Percentiles rank a stretch among this genome's conserved stretches.
phyloP scores from a whole-genome alignment of 129 eudicot species.

The Centrapalus pauciflorus region DNA sequence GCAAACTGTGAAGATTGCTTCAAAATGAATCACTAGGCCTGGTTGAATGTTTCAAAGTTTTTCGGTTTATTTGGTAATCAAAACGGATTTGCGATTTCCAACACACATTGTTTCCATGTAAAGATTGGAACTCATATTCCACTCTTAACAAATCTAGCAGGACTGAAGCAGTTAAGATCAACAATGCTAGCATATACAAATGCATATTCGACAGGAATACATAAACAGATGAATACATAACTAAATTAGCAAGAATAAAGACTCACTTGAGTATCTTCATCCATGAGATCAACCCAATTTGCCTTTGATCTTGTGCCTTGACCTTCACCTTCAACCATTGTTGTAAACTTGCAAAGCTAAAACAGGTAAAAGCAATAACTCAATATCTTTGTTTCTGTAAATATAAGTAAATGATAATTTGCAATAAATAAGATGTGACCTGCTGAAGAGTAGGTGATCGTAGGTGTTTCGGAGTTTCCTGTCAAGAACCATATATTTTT shows the following conservation, averaged over 20 bases:
- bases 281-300: too few relatives aligned
- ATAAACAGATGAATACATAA: too few relatives aligned
- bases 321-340: too few relatives aligned
- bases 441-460: conserved; percentile 88
- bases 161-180: conserved; percentile 56
- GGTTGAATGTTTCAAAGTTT: too few relatives aligned
- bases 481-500: not conserved
- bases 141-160: conserved; percentile 37
- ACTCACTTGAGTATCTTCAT: too few relatives aligned
- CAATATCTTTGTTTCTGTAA: not conserved
- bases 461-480: conserved; percentile 83
- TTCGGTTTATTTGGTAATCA: too few relatives aligned
- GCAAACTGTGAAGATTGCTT: not conserved
- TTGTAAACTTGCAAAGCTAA: too few relatives aligned
- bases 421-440: conserved; percentile 32
- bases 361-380: not conserved
- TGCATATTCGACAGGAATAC: too few relatives aligned
- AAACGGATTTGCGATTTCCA: not conserved
- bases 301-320: too few relatives aligned
- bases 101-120: too few relatives aligned
- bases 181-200: conserved; percentile 43
- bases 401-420: not conserved
- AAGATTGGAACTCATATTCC: not conserved
- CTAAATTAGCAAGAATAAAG: too few relatives aligned
- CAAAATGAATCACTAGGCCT: not conserved